Evolutionary conservation across 2,329 filamentous ascomycete genomes (phyloP).

Genomic region (Aspergillus sp.): DNA sequence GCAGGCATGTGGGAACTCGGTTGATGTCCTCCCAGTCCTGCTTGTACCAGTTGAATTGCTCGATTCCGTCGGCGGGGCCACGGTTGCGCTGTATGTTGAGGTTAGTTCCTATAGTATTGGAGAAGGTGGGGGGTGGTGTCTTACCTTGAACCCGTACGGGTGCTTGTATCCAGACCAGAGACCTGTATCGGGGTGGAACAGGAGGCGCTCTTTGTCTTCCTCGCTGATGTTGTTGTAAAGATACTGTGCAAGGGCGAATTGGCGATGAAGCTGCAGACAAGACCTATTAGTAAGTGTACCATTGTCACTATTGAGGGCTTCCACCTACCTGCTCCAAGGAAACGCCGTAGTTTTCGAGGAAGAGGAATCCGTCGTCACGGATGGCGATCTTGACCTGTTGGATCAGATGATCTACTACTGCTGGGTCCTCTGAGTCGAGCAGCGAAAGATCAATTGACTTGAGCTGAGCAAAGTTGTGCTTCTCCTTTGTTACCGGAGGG

Average conservation of each 20-base stretch:
- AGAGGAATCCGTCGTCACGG: constrained; percentile 49
- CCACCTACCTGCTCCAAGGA: constrained; percentile 45
- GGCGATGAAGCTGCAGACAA: constrained; percentile 46
- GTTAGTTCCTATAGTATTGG: not conserved
- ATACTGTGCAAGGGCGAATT: constrained; percentile 55
- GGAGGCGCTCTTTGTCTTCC: constrained; percentile 52
- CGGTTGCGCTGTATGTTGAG: constrained; percentile 39
- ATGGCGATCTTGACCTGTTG: constrained; percentile 48
- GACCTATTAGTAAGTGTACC: not conserved
- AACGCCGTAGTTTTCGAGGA: constrained; percentile 55
- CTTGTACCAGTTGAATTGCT: constrained; percentile 59
- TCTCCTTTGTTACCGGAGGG: constrained; percentile 50
- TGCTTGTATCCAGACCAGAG: constrained; percentile 55
- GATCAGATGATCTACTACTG: constrained; percentile 48
- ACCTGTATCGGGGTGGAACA: constrained; percentile 53
- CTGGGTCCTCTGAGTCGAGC: constrained; percentile 46
- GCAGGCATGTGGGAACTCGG: constrained; percentile 49
- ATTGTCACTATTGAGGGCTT: not conserved
- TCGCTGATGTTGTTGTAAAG: constrained; percentile 54
- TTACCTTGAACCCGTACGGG: constrained; percentile 50
- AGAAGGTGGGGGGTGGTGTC: not conserved
- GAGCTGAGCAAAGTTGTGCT: constrained; percentile 48
- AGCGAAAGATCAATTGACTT: constrained; percentile 49
- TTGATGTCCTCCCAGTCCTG: constrained; percentile 47
- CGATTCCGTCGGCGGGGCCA: constrained; percentile 52